Evolutionary conservation across 345 rosid genomes (phyloP), one percentile per base, ranked within the genome.

Genomic region (Eucalyptus dawsonii): DNA sequence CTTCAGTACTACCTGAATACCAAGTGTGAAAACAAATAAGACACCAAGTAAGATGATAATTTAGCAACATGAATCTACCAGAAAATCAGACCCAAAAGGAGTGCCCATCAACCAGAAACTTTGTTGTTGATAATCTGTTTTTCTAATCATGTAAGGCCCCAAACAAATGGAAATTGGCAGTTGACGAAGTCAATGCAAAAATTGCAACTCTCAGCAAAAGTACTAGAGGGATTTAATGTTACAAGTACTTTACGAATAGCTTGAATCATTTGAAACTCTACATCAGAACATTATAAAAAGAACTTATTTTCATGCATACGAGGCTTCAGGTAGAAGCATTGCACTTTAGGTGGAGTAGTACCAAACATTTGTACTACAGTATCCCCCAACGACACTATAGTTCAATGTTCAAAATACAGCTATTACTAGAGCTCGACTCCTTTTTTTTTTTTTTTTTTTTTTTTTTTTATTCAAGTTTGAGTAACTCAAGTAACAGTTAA

Each of bases 1-100:
- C 94, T 98, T 98, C 88, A 98, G 94, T 88, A 96, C 99, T 88
- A 96, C 98, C 99, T 98, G 93, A 93, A 91, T 76, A 76, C 11
- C 47, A 22, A 76, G 29, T 76, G 47, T 76, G 29, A 76, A 76
- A 22, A 76, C 29, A 40, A 34, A 6, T 34, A 34, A 37, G 85
- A 76, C 85, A 76, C 85, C 85, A 76, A 4, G 85, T 76, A 21
- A 21, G 47, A 76, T 76, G 47, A 21, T 76, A 40, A 6, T 40
- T 72, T 40, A 76, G 25, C 29, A 12, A 40, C 85, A 40, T 37
- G 27, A 76, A 76, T 76, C 47, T 22, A 76, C 85, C 47, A 6
- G 45, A 37, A 72, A 72, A 72, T 34, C 44, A 72, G 45, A 37
- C 45, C 81, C 45, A 37, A 19, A 72, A 16, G 42, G 25, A 19